Percentiles rank a stretch among this genome's conserved stretches.
phyloP scores from a whole-genome alignment of 202 grass and related monocot genomes.

The Thinopyrum obtusiflorum region DNA sequence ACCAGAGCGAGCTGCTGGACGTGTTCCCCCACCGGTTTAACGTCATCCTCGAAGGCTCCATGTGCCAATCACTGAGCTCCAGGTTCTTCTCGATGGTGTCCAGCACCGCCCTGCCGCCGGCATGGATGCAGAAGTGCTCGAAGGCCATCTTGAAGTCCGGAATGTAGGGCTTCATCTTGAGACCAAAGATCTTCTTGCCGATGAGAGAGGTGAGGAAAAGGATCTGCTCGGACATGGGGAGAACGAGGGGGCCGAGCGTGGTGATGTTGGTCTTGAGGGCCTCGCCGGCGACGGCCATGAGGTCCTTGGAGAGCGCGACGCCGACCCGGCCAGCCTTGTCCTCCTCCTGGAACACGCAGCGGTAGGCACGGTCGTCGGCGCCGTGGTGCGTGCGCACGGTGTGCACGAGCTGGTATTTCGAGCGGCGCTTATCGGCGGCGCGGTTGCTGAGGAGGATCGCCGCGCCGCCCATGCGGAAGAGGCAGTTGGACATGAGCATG shows the following conservation, averaged over 20 bases:
- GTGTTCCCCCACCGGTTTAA: conserved; percentile 67
- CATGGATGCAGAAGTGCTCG: conserved; percentile 97
- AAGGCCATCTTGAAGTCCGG: conserved; percentile 98
- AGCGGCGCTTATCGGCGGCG: conserved; percentile 30
- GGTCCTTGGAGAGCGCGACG: conserved; percentile 67
- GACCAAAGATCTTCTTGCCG: conserved; percentile 41
- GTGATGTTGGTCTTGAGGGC: conserved; percentile 69
- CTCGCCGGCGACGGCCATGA: conserved; percentile 65
- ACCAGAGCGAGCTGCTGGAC: conserved; percentile 60
- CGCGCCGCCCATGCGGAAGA: conserved; percentile 81
- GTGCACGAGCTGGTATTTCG: conserved; percentile 74
- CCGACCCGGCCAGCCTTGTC: conserved; percentile 42
- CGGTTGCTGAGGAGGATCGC: conserved; percentile 74
- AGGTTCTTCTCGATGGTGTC: conserved; percentile 82
- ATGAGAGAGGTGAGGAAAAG: conserved; percentile 52
- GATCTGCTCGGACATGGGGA: conserved; percentile 73
- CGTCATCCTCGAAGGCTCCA: conserved; percentile 92
- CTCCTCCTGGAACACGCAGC: conserved; percentile 66
- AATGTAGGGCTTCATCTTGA: conserved; percentile 58
- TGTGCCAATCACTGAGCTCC: conserved; percentile 55
- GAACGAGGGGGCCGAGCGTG: conserved; percentile 63
- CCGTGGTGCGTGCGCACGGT: conserved; percentile 61
- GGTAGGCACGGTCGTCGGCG: conserved; percentile 40
- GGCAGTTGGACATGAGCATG: conserved; percentile 78
- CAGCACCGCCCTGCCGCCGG: conserved; percentile 66